Evolutionary conservation across 139 green algal genomes (phyloP), one percentile per base, ranked within the genome.

Genomic region (Astrephomene gubernaculifera): DNA sequence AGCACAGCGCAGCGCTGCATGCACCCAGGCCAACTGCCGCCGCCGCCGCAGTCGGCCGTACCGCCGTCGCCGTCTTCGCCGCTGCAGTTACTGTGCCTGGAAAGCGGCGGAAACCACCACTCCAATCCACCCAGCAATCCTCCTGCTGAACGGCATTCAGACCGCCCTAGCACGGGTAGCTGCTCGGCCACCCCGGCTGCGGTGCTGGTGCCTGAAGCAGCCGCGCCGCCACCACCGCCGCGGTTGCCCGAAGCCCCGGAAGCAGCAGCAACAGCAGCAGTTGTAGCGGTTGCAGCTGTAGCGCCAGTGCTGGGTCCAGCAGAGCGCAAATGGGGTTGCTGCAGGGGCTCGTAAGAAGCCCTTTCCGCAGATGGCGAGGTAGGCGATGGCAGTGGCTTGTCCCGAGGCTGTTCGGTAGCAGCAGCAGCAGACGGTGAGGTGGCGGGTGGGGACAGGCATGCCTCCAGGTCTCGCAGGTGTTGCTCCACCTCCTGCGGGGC

Each of bases 1-100:
- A 80, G 49, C 72, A 80, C 45, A 22, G 72, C 72, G n/a, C 33
- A 45, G 2, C 54, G 49, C 72, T 67, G 72, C 72, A 80, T 54
- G 49, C 71, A 3, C 10, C 72, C 72, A 54, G 22, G 45, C 49
- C 71, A 44, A 61, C 71, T 27, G 65, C 22, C 43, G 71, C 8
- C 41, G 70, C 68, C 68, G 33, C 39, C 21, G 68, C 35, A 27
- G 4, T 19, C 36, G 27, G 41, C 27, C 69, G 36, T 38, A 41
- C 44, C 4, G 45, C 25, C 71, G n/a, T 31, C 29, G 43, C 71
- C 44, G 27, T 43, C 29, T 1, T 29, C 71, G 29, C 41, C 67
- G 24, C 36, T 49, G 36, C 67, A 8, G 31, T 43, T 24, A 25
- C 29, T 39, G 44, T 5, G 29, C 9, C n/a, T 44, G 44, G 10